Evolutionary conservation across 257 asterid genomes (phyloP).

Genomic region (Jacaranda copaia): DNA sequence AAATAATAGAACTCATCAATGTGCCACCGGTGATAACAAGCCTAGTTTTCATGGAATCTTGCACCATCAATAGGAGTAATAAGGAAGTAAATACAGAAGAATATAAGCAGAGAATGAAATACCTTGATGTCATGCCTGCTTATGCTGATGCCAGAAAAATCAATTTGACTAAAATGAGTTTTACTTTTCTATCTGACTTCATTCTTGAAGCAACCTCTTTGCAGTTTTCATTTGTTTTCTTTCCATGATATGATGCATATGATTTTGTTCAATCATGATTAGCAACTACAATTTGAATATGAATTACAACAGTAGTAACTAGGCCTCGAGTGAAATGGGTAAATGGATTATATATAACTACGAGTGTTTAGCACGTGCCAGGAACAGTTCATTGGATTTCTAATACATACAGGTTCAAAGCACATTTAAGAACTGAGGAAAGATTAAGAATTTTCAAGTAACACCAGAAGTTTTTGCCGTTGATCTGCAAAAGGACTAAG

Average conservation of each 20-base stretch:
- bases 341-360: background rate
- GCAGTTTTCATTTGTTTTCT: background rate
- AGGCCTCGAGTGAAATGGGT: background rate
- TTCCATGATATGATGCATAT: background rate
- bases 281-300: background rate
- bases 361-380: background rate
- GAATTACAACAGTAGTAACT: background rate
- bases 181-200: background rate
- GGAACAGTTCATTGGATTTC: background rate
- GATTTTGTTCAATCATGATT: constrained; percentile 1
- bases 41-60: background rate
- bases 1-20: background rate
- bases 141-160: background rate
- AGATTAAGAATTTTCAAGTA: background rate
- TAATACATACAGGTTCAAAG: background rate
- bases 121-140: background rate
- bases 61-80: background rate
- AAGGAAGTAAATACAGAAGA: background rate
- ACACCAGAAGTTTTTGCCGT: background rate
- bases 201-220: background rate
- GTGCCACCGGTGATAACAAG: background rate
- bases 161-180: background rate
- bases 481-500: background rate
- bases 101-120: background rate
- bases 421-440: background rate